Evolutionary conservation across 345 rosid genomes (phyloP), one percentile per base, ranked within the genome.

Genomic region (Boechera stricta): DNA sequence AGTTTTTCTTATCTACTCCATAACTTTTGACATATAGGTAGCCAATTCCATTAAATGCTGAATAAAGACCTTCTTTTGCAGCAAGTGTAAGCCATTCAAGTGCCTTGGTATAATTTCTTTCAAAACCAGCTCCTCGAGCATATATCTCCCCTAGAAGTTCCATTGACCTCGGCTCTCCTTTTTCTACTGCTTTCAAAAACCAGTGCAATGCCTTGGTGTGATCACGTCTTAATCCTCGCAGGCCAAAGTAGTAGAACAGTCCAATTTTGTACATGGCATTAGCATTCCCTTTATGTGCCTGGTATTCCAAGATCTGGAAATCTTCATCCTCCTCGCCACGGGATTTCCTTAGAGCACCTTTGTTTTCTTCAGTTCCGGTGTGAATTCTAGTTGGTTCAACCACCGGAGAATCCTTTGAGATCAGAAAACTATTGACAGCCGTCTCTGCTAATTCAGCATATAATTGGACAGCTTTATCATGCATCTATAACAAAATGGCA

Each of bases 281-380:
- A 39, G 93, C 88, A 87, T 91, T 93, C 51, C 98, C 99, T 82
- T 93, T 96, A 80, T 90, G 97, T 21, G 99, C 99, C 81, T 93
- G 97, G 79, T 91, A 93, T 75, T 93, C 98, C 83, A 91, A 80
- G 64, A 93, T 91, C 88, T 96, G 99, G 63, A 93, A 96, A 80
- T 90, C 99, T 73, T 96, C 98, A 69, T 96, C 98, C 15, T 96
- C 95, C 80, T 96, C 99, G n/a, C 99, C 99, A 36, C 88, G 86
- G 0, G 90, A 93, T 77, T 93, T 93, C 81, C 96, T 90, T 32
- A 96, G 62, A 18, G 92, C 97, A 16, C 88, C 97, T 84, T 93
- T 96, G 72, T 96, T 96, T 82, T 96, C 99, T 77, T 96, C 99
- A 13, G 97, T 90, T 52, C 97, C 99, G 64, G 74, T 90, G 63